These are phyloP conservation scores for Eimeria sp. DNA, from an alignment of 169 alveolate genomes.

Conservation along the genomic window DNA sequence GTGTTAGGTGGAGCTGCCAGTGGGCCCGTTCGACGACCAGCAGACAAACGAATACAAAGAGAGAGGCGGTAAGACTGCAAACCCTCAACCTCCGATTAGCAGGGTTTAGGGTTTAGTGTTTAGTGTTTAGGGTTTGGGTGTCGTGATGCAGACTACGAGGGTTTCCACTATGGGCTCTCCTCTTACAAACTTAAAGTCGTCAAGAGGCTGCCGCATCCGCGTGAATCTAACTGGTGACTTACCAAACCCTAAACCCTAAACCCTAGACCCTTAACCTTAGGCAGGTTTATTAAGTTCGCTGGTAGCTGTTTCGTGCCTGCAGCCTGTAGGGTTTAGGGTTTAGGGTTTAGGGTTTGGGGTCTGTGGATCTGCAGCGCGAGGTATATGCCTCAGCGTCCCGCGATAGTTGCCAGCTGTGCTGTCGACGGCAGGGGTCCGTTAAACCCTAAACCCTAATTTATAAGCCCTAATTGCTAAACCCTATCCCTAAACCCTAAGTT, in stretches of 20 bases:
- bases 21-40: background rate
- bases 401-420: slow-evolving; percentile 53
- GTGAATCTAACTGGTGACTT: slow-evolving; percentile 94
- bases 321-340: background rate
- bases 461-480: background rate
- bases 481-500: background rate
- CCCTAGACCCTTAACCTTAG: background rate
- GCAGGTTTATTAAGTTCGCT: background rate
- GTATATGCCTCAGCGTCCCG: slow-evolving; percentile 71
- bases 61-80: slow-evolving; percentile 25
- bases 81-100: background rate
- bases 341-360: slow-evolving; percentile 16
- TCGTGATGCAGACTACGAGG: slow-evolving; percentile 86
- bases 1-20: slow-evolving; percentile 36
- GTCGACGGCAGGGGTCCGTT: slow-evolving; percentile 57
- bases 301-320: background rate
- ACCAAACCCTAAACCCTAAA: background rate
- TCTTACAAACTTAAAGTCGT: slow-evolving; percentile 93
- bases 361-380: slow-evolving; percentile 22
- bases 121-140: background rate
- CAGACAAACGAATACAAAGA: slow-evolving; percentile 38
- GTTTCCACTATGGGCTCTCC: slow-evolving; percentile 87
- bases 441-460: slow-evolving; percentile 24
- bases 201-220: slow-evolving; percentile 94
- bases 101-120: background rate